Evolutionary conservation across 169 alveolate genomes (phyloP), one percentile per base, ranked within the genome.

Genomic region (Babesia gibsoni): DNA sequence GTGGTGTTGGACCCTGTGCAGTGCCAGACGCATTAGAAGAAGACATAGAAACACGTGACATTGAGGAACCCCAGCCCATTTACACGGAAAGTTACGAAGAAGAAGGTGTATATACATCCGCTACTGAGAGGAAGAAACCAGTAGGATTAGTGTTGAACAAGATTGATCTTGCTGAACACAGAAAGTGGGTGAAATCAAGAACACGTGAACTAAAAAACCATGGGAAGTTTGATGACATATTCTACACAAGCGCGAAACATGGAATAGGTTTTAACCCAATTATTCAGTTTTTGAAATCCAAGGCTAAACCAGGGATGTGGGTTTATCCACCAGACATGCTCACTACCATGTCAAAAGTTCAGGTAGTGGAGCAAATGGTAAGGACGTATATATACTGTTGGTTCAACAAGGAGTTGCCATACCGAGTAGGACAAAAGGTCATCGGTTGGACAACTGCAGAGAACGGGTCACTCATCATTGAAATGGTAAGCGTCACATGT

Each of bases 321-420:
- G 69, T 75, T 18, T 91, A 89, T 45, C 95, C 95, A 20, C 82
- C 89, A 41, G 92, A 87, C 52, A 63, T 77, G 84, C 57, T 75
- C 45, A 88, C 93, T n/a, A 75, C 92, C 4, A 68, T 82, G 77
- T 68, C 84, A 36, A 77, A 82, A 81, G 90, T 88, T 41, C 87
- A 84, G 74, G 73, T 88, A 37, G 91, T 88, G 35, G 93, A 88
- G 58, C 93, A 88, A 57, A n/a, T 80, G 29, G 84, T 75, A 29
- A 72, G 90, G 46, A 88, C 93, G 14, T 88, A 88, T 43, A 63
- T 88, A 36, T 84, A 78, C 80, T 88, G 93, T 46, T 88, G 93
- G 93, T 88, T 88, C 80, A 88, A 84, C 83, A 84, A 81, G 78
- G 93, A 88, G 41, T 80, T 84, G 46, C 91, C 93, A n/a, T 88